Conservation (phyloP, 257 asterid species). For the Solanum sejunctum region DNA sequence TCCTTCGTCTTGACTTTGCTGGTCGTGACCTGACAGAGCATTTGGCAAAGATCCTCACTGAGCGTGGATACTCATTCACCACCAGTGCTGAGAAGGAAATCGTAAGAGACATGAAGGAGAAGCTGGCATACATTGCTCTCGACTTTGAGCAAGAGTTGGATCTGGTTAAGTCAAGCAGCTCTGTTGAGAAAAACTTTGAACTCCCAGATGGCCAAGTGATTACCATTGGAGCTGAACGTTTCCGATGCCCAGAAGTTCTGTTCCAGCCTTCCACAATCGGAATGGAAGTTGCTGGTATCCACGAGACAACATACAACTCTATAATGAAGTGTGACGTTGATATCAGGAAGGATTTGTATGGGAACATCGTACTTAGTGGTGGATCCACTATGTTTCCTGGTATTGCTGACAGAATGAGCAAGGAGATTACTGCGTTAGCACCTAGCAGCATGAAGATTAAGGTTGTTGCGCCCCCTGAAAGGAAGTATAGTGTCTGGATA, state of each 20-base stretch:
- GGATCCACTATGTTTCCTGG: slow-evolving; percentile 4
- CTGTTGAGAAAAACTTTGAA: background rate
- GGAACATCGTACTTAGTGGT: slow-evolving; percentile 1
- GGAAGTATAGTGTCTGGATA: slow-evolving; percentile 1
- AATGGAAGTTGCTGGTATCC: background rate
- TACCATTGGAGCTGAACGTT: slow-evolving; percentile 1
- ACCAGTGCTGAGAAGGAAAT: slow-evolving; percentile 39
- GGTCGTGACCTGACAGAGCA: slow-evolving; percentile 28
- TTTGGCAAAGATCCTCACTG: slow-evolving; percentile 28
- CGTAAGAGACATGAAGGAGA: slow-evolving; percentile 39
- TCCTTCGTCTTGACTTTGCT: background rate
- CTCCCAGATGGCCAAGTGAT: background rate
- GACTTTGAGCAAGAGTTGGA: slow-evolving; percentile 35
- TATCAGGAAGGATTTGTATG: slow-evolving; percentile 1
- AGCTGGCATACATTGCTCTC: slow-evolving; percentile 30
- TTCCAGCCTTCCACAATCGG: background rate
- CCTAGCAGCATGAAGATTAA: slow-evolving; percentile 1
- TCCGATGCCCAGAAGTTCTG: background rate
- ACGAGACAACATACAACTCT: background rate
- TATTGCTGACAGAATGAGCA: slow-evolving; percentile 3
- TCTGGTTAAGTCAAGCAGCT: slow-evolving; percentile 2
- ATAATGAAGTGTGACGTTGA: background rate
- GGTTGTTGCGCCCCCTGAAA: background rate
- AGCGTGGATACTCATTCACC: slow-evolving; percentile 26
- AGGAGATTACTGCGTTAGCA: background rate